phyloP scores from a whole-genome alignment of 192 early-diverging fungal species.

The Coemansia sp. region DNA sequence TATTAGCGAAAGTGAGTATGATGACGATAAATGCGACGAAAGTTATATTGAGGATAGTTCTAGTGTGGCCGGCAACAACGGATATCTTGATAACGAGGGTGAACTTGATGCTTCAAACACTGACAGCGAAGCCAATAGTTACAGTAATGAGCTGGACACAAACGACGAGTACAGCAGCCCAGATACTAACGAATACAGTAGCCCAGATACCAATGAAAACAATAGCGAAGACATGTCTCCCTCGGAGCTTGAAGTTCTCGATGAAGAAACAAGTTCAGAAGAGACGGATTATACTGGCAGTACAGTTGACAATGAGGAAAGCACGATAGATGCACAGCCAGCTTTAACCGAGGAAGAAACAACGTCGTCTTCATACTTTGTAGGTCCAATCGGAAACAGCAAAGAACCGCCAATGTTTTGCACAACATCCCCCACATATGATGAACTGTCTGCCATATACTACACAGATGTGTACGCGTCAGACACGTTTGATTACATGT shows the following conservation, averaged over 20 bases:
- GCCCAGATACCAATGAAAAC: not conserved
- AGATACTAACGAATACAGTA: not conserved
- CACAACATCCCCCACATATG: not conserved
- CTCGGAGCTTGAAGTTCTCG: not conserved
- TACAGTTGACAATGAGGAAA: not conserved
- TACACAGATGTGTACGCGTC: not conserved
- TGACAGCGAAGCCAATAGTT: not conserved
- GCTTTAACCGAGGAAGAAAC: not conserved
- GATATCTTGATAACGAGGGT: not conserved
- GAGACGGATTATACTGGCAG: too few species aligned
- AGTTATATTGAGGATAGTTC: not conserved
- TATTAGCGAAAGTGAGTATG: not conserved
- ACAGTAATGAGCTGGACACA: not conserved
- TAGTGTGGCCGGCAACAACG: not conserved
- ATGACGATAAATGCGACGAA: not conserved
- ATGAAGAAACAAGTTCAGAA: not conserved
- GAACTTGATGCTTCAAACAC: not conserved
- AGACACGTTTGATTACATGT: not conserved
- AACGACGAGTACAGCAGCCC: not conserved
- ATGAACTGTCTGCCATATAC: not conserved
- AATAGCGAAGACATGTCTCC: not conserved
- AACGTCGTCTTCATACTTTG: constrained; percentile 4
- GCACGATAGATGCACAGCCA: not conserved
- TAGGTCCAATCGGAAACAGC: not conserved
- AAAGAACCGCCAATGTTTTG: not conserved